Base-by-base conservation (phyloP, 2,329 filamentous ascomycete genomes). In the Annulohypoxylon truncatum region DNA sequence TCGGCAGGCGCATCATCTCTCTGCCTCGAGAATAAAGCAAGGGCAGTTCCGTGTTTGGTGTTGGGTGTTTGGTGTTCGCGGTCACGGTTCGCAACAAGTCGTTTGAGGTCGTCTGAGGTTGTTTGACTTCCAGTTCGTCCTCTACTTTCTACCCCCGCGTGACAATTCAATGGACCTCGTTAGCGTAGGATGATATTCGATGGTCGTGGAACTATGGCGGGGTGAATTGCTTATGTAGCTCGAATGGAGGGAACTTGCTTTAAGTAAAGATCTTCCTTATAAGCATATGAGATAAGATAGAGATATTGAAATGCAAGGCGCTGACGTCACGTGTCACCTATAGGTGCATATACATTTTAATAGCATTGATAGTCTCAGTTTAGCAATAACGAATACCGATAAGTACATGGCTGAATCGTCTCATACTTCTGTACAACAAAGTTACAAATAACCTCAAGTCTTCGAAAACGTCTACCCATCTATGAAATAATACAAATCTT, bases 301-400 rank as follows among this genome's bases (percentile, higher is more conserved):
- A 38, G n/a, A 15, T 12, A 38, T 40, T 18, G 13, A 10, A 12
- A 53, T 47, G 38, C 26, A 22, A 65, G 35, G 15, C 31, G 13
- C 54, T 66, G 58, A 68, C 66, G 66, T 68, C 66, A 68, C 58
- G 62, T 68, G 66, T 18, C n/a, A 2, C 12, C 13, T 7, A n/a
- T 62, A 54, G 18, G 33, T 61, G 46, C 22, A 66, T 62, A 62
- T 26, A 29, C 42, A 31, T 6, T 20, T 42, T 33, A n/a, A 15
- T 24, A 31, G 6, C n/a, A 64, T 57, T 18, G 1, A 10, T 24
- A n/a, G 18, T 31, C 26, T 22, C 18, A 9, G 15, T 35, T n/a
- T 35, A 35, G 12, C n/a, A 15, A 24, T 44, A 35, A 4, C 35
- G 42, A 18, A 15, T 13, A 15, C 35, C 6, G 5, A 18, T 38